Base-by-base conservation (phyloP, 441 rosid species). In the Pelargonium fulgidum region DNA sequence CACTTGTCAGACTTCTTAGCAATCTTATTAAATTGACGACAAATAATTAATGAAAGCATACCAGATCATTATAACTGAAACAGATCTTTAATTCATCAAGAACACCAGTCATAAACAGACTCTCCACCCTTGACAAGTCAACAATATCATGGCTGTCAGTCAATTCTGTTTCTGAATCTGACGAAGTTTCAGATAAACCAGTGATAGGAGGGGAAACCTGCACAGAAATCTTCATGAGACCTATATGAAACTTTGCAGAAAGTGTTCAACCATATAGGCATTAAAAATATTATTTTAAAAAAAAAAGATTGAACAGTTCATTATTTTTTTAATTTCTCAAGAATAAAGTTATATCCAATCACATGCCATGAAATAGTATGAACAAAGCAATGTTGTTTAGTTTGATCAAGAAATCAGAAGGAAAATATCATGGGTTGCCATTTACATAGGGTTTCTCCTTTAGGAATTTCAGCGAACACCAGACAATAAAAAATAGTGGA, bases 21-120 rank as follows among this genome's bases (percentile, higher is more conserved):
- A 68, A 62, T 66, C 69, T 12, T 24, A 73, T 65, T 29, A 74
- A 72, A 59, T 65, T 58, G 54, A 77, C 58, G 54, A 73, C 44
- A 74, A 44, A 67, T 19, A 24, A 62, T 62, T 61, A 56, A 41
- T 71, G 45, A 62, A 66, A 47, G 44, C 78, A 70, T 80, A 91
- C 99, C 91, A 82, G 82, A 61, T 67, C 76, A 73, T 77, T 86
- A 83, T 88, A 92, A 81, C 81, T 82, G 81, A 89, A 88, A 79
- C 86, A 78, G 70, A 95, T 81, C 83, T 89, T 95, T 73, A 95
- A 79, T 79, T 92, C 98, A 82, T 95, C 96, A 69, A 95, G 96
- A 79, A 85, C 87, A 52, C 99, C 99, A 2, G 96, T 89, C 11
- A 95, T 70, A 71, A 85, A 95, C 26, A 95, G 68, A 68, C 74